phyloP scores from a whole-genome alignment of 2,329 filamentous ascomycete species.

The Ramichloridium luteum region DNA sequence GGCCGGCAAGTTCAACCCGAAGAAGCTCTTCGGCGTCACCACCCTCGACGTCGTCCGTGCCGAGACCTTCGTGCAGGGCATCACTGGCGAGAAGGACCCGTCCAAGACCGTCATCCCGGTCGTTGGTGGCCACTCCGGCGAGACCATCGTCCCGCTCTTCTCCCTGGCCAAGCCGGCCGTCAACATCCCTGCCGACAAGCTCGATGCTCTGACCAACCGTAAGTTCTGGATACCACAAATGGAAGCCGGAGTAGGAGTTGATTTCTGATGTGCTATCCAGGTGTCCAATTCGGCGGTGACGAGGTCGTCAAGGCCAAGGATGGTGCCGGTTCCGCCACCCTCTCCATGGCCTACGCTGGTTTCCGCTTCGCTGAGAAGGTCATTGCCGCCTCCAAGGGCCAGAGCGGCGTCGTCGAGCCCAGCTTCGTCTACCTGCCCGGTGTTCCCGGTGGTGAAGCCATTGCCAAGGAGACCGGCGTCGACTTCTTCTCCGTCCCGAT shows the following conservation, averaged over 20 bases:
- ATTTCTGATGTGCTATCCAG: conserved; percentile 25
- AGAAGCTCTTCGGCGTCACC: conserved; percentile 96
- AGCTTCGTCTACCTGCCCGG: conserved; percentile 93
- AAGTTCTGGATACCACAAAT: conserved; percentile 18
- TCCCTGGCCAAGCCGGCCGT: conserved; percentile 75
- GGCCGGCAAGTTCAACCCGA: conserved; percentile 84
- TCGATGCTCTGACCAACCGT: conserved; percentile 81
- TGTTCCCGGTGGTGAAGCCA: conserved; percentile 72
- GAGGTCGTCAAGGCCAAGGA: conserved; percentile 95
- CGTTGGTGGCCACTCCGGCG: conserved; percentile 91
- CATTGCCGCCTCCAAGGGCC: conserved; percentile 74
- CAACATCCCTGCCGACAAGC: conserved; percentile 76
- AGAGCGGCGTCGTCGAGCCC: conserved; percentile 87
- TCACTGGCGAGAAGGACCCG: conserved; percentile 70
- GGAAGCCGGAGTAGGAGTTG: conserved; percentile 7
- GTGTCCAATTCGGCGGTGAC: conserved; percentile 93
- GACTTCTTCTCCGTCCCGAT: conserved; percentile 96
- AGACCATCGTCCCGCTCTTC: conserved; percentile 96
- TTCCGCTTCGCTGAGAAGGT: conserved; percentile 94
- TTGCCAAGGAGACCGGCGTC: conserved; percentile 66
- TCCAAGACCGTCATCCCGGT: conserved; percentile 78
- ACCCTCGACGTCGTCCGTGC: conserved; percentile 97
- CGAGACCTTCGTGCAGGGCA: conserved; percentile 86
- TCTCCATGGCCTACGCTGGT: conserved; percentile 92
- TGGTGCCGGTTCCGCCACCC: conserved; percentile 75